These are phyloP conservation scores for Suillus luteus DNA, from an alignment of 768 basidiomycete species.

Conservation along the genomic window DNA sequence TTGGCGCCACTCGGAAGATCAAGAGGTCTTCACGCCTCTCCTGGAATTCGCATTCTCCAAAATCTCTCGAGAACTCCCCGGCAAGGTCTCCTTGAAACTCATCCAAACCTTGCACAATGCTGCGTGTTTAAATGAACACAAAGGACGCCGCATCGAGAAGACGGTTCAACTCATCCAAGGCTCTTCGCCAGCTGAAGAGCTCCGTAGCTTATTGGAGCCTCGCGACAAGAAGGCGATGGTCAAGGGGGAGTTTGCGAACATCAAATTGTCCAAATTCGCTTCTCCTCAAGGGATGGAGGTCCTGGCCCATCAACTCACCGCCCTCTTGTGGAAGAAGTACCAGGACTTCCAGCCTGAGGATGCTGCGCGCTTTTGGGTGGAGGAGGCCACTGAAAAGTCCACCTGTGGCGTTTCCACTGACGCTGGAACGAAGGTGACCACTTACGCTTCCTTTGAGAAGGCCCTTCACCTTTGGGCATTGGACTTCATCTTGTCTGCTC, in stretches of 20 bases:
- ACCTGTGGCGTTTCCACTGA: conserved; percentile 15
- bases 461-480: conserved; percentile 45
- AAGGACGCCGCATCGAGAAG: conserved; percentile 30
- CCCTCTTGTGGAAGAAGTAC: conserved; percentile 40
- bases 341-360: conserved; percentile 44
- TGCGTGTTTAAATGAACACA: conserved; percentile 23
- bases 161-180: conserved; percentile 26
- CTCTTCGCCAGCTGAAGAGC: conserved; percentile 21
- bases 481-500: conserved; percentile 34
- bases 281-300: conserved; percentile 40
- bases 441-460: conserved; percentile 38
- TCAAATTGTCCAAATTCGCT: conserved; percentile 39
- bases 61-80: conserved; percentile 33
- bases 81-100: conserved; percentile 28
- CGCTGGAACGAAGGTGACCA: conserved; percentile 28
- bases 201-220: conserved; percentile 29
- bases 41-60: conserved; percentile 34
- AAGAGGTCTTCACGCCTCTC: conserved; percentile 33
- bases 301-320: conserved; percentile 49
- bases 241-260: conserved; percentile 26
- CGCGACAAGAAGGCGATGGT: conserved; percentile 32
- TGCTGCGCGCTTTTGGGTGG: conserved; percentile 43
- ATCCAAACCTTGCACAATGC: conserved; percentile 33
- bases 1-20: conserved; percentile 61
- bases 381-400: conserved; percentile 26